These are phyloP conservation scores for Dalbergia oliveri DNA, from an alignment of 306 rosid genomes.

Conservation along the genomic window DNA sequence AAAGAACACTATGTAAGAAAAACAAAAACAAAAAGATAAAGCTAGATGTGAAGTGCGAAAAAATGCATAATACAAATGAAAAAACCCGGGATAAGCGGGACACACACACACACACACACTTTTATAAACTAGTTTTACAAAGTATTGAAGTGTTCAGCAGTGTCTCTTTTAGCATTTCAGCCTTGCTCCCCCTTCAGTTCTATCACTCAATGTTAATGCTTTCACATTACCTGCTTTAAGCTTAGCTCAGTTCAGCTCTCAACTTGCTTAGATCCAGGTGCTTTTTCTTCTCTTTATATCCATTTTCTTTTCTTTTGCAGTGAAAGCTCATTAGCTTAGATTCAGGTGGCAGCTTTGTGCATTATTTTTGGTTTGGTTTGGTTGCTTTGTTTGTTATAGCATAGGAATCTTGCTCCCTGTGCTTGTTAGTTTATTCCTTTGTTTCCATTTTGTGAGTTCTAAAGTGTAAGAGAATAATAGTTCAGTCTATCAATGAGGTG, in stretches of 20 bases:
- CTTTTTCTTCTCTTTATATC: neutral
- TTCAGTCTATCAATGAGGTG: constrained; percentile 11
- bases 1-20: constrained; percentile 18
- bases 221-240: neutral
- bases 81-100: too few relatives aligned
- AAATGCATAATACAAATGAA: neutral
- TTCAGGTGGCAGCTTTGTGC: constrained; percentile 42
- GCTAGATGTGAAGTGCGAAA: neutral
- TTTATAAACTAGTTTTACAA: neutral
- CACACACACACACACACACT: too few relatives aligned
- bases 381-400: constrained; percentile 24
- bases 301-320: constrained; percentile 25
- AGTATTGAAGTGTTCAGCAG: neutral
- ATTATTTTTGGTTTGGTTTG: constrained; percentile 12
- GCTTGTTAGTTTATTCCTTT: neutral
- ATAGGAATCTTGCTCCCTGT: constrained; percentile 4
- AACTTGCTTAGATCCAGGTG: neutral
- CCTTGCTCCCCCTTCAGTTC: neutral
- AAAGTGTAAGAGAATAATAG: constrained; percentile 6
- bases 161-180: neutral
- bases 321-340: neutral
- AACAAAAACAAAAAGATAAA: constrained; percentile 7
- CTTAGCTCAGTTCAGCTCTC: neutral
- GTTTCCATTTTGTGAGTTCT: constrained; percentile 4
- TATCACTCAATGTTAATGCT: neutral